phyloP scores from a whole-genome alignment of 805 yeast genomes.

The Candida boidinii region DNA sequence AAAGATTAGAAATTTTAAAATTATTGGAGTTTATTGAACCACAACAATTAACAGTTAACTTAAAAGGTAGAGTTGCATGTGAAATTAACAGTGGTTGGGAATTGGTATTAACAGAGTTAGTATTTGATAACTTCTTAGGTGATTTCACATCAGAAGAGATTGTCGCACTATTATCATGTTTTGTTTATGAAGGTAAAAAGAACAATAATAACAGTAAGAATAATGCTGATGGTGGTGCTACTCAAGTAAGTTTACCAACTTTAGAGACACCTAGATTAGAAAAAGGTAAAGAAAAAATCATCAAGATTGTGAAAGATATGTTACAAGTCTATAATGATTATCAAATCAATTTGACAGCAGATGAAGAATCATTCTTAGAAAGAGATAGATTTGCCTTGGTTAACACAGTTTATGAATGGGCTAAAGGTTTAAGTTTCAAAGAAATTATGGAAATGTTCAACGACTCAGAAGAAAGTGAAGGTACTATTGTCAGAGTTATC shows the following conservation, averaged over 20 bases:
- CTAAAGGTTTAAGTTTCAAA: slow-evolving; percentile 84
- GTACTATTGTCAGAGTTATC: slow-evolving; percentile 93
- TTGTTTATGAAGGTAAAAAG: slow-evolving; percentile 83
- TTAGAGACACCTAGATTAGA: slow-evolving; percentile 70
- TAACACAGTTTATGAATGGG: slow-evolving; percentile 97
- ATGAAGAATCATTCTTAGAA: slow-evolving; percentile 78
- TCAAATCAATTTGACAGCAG: slow-evolving; percentile 71
- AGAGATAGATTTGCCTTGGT: slow-evolving; percentile 82
- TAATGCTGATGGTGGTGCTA: slow-evolving; percentile 46
- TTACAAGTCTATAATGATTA: slow-evolving; percentile 53
- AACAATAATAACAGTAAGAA: slow-evolving; percentile 19
- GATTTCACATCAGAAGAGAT: slow-evolving; percentile 94
- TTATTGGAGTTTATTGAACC: slow-evolving; percentile 76
- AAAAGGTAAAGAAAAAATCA: slow-evolving; percentile 56
- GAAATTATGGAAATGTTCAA: slow-evolving; percentile 84
- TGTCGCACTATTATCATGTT: slow-evolving; percentile 87
- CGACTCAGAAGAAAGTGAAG: slow-evolving; percentile 66
- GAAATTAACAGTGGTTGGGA: slow-evolving; percentile 92
- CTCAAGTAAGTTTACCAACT: slow-evolving; percentile 37
- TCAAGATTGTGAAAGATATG: slow-evolving; percentile 59
- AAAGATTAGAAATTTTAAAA: slow-evolving; percentile 69
- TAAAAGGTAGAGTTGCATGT: slow-evolving; percentile 92
- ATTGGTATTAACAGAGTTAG: slow-evolving; percentile 76
- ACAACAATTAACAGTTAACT: slow-evolving; percentile 55
- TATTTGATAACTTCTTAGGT: slow-evolving; percentile 85